Conservation (phyloP, 257 asterid genomes). For the Solanum virginianum region DNA sequence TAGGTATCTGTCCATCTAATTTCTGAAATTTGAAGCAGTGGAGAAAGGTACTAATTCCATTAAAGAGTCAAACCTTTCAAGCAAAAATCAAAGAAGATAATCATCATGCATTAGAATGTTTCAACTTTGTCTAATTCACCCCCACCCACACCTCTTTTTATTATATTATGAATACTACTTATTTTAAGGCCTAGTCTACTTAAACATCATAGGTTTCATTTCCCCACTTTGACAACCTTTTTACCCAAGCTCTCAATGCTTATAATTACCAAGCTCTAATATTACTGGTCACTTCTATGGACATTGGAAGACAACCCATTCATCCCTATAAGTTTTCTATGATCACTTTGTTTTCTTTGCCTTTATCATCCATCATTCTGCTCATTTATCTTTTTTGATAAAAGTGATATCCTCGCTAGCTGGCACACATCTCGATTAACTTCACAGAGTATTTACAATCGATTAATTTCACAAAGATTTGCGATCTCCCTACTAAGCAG, state of each 20-base stretch:
- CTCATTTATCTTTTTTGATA: not conserved
- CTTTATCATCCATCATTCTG: not conserved
- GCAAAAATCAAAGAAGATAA: slow-evolving; percentile 6
- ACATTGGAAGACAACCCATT: slow-evolving; percentile 12
- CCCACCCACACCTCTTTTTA: not conserved
- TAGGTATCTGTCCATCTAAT: not conserved
- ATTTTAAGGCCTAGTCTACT: slow-evolving; percentile 6
- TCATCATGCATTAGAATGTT: slow-evolving; percentile 14
- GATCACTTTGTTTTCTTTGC: slow-evolving; percentile 2
- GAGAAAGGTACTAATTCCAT: not conserved
- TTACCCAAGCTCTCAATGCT: slow-evolving; percentile 7
- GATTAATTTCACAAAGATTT: not conserved
- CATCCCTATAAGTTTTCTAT: not conserved
- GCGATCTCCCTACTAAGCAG: not conserved
- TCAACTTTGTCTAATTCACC: not conserved
- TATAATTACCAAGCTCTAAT: not conserved
- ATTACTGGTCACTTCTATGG: not conserved
- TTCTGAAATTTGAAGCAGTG: not conserved
- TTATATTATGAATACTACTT: slow-evolving; percentile 7
- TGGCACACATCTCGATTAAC: not conserved
- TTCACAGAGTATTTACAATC: not conserved
- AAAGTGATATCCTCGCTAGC: not conserved
- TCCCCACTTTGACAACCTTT: slow-evolving; percentile 1
- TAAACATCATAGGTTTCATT: slow-evolving; percentile 12
- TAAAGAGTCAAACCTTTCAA: not conserved